Percentiles rank a stretch among this genome's conserved stretches.
Evolutionary conservation across 2,329 filamentous ascomycete genomes (phyloP).

Genomic region (Verticillium tricorpus): DNA sequence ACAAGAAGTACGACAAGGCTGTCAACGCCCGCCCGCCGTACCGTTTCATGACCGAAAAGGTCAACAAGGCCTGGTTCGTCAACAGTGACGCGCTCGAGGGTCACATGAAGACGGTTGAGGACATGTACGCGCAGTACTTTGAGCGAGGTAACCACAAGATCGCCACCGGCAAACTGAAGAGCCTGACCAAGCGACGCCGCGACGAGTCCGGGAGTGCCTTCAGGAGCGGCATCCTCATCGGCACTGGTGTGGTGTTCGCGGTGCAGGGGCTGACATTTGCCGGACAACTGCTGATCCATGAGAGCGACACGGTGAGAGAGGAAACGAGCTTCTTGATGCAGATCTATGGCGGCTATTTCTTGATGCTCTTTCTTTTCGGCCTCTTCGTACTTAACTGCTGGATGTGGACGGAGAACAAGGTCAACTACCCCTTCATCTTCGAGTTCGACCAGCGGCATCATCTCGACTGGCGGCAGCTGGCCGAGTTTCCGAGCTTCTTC

Average conservation of each 20-base stretch:
- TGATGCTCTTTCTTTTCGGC: slow-evolving; percentile 73
- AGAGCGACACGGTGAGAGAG: slow-evolving; percentile 40
- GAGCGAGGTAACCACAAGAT: slow-evolving; percentile 91
- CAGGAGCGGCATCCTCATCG: slow-evolving; percentile 61
- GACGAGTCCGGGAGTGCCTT: slow-evolving; percentile 57
- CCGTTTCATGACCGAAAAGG: slow-evolving; percentile 85
- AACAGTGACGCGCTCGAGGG: slow-evolving; percentile 79
- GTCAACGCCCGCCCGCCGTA: slow-evolving; percentile 72
- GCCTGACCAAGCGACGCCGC: slow-evolving; percentile 54
- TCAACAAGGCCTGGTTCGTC: slow-evolving; percentile 88
- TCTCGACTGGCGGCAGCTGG: slow-evolving; percentile 84
- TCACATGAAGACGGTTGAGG: slow-evolving; percentile 77
- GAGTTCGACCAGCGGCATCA: slow-evolving; percentile 86
- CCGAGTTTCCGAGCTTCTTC: slow-evolving; percentile 83
- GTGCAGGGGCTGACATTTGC: slow-evolving; percentile 63
- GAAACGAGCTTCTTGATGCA: slow-evolving; percentile 71
- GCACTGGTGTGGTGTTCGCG: slow-evolving; percentile 60
- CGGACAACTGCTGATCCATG: slow-evolving; percentile 43
- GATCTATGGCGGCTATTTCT: slow-evolving; percentile 89
- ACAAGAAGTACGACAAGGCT: slow-evolving; percentile 97
- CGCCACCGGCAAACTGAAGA: slow-evolving; percentile 80
- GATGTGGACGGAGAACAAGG: slow-evolving; percentile 76
- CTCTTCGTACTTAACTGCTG: slow-evolving; percentile 85
- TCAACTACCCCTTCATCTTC: slow-evolving; percentile 97
- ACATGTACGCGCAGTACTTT: slow-evolving; percentile 92